Conservation (phyloP, 345 rosid species). For the Eucalyptus microcorys region DNA sequence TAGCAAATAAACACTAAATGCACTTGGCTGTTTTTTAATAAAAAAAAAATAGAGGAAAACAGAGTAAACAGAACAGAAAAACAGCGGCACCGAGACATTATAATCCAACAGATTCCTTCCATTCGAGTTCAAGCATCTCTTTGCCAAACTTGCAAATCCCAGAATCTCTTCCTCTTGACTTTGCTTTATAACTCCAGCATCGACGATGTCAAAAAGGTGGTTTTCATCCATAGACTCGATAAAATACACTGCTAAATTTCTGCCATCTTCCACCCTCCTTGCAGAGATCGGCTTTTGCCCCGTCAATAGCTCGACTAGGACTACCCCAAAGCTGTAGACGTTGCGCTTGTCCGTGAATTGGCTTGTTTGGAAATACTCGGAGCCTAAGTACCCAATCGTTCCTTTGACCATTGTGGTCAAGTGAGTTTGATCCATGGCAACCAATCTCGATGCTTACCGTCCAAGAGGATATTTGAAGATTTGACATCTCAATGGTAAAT, state of each 20-base stretch:
- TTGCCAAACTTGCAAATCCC: background rate
- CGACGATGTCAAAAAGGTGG: background rate
- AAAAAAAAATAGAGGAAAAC: too few species aligned
- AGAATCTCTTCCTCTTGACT: background rate
- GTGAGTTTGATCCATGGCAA: background rate
- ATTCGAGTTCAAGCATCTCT: background rate
- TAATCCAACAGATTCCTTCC: too few species aligned
- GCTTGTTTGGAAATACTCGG: background rate
- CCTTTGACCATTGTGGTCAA: slow-evolving; percentile 5
- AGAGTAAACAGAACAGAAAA: too few species aligned
- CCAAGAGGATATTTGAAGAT: slow-evolving; percentile 3
- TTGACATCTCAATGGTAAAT: slow-evolving; percentile 5
- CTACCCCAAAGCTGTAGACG: slow-evolving; percentile 6
- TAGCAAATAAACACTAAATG: too few species aligned
- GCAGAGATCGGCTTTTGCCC: background rate
- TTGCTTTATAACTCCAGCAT: background rate
- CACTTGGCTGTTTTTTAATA: too few species aligned
- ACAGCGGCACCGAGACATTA: too few species aligned
- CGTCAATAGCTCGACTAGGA: background rate
- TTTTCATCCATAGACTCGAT: background rate
- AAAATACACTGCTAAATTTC: background rate
- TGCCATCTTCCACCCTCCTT: background rate
- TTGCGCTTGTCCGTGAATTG: slow-evolving; percentile 5
- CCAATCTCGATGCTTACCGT: background rate
- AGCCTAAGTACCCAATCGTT: slow-evolving; percentile 3